Base-by-base conservation (phyloP, 192 early-diverging fungal species). In the Linnemannia hyalina region DNA sequence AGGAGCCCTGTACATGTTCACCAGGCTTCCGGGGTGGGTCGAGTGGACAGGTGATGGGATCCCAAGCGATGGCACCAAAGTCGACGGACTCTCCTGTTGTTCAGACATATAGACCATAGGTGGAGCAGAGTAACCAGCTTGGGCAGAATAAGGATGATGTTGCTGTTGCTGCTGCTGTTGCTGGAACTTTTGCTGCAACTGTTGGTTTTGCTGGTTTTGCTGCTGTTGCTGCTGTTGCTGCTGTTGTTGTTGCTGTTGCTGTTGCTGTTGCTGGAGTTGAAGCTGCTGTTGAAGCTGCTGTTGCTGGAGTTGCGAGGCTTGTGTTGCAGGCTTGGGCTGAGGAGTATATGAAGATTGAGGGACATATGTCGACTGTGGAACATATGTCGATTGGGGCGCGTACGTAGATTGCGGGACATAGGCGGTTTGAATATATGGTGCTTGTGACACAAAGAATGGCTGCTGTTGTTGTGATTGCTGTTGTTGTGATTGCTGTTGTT, bases 21-120 rank as follows among this genome's bases (percentile, higher is more conserved):
- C 44, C 60, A 65, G 13, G 29, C 60, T 65, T 29, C 60, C 60
- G 13, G 60, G 60, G 29, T 65, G 60, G 2, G 60, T 65, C 0
- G 60, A 65, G 20, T 47, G 75, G 15, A 74, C 54, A 41, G 77
- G 77, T 0, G 82, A 84, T 9, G 74, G 77, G 16, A 80, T 63
- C 13, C 77, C 82, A 47, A 80, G 73, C 22, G 68, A 15, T 9
- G 73, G 74, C 6, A 84, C 76, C 10, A 72, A 41, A 13, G 68
- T 42, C 32, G 82, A 80, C 0, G 82, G 82, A 55, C 77, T 84
- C 46, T 46, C 44, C n/a, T 70, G 35, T 26, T 70, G 35, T 11
- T 32, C 63, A 20, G 29, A 29, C 36, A 44, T 60, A 3, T 77
- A 55, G 11, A 72, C 20, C 6, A 57, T 42, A 4, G 75, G 55